A percentile compares a stretch with the other conserved stretches of the same genome.
phyloP scores from a whole-genome alignment of 169 alveolate genomes.

The Blepharisma undulans region DNA sequence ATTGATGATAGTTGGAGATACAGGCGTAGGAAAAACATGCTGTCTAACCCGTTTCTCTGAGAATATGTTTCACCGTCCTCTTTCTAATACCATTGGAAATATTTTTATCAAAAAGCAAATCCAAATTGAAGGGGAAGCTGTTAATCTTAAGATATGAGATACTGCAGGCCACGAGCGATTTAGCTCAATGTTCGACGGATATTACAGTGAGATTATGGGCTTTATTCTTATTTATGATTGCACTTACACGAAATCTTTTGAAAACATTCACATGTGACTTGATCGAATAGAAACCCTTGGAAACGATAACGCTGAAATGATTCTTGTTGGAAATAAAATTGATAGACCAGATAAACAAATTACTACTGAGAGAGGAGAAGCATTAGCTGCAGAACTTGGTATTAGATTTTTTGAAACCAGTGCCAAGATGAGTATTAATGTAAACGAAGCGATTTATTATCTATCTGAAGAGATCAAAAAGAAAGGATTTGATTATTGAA shows the following conservation, averaged over 20 bases:
- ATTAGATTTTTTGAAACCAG: neutral
- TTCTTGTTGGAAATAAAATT: neutral
- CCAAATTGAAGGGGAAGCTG: conserved; percentile 50
- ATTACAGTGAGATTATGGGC: conserved; percentile 81
- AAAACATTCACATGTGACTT: too few relatives aligned
- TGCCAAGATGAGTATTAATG: neutral
- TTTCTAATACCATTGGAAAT: conserved; percentile 82
- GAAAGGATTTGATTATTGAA: too few relatives aligned
- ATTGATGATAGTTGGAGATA: conserved; percentile 1
- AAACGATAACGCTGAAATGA: too few relatives aligned
- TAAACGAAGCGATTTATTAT: neutral
- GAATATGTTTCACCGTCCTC: conserved; percentile 70
- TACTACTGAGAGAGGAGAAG: neutral
- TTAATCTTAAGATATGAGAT: conserved; percentile 81
- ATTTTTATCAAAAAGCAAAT: conserved; percentile 81
- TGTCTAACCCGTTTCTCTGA: conserved; percentile 70
- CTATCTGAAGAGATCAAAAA: neutral
- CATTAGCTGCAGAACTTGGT: neutral
- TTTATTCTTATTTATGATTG: conserved; percentile 81
- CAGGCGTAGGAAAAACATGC: conserved; percentile 84
- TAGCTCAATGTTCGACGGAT: conserved; percentile 76
- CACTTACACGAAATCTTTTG: conserved; percentile 75
- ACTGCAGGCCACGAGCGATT: conserved; percentile 87
- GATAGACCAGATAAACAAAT: neutral
- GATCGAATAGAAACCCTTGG: too few relatives aligned